A percentile compares a stretch with the other conserved stretches of the same genome.
Conservation (phyloP, 345 rosid species). For the Brassica cretica region DNA sequence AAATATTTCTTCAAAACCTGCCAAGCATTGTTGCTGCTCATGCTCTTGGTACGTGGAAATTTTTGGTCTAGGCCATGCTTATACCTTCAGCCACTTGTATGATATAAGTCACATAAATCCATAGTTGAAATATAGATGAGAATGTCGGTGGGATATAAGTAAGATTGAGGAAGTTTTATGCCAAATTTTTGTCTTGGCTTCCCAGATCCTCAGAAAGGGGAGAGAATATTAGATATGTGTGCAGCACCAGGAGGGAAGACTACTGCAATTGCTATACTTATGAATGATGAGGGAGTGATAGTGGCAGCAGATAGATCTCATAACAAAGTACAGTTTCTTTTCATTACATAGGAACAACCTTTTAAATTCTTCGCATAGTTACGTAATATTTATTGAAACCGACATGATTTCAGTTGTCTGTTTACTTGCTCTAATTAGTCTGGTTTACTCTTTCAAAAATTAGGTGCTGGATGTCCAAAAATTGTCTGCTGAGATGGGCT, state of each 20-base stretch:
- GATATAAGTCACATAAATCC: background rate
- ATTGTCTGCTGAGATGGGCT: slow-evolving; percentile 82
- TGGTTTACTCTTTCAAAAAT: slow-evolving; percentile 5
- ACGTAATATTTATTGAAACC: background rate
- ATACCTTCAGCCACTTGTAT: slow-evolving; percentile 7
- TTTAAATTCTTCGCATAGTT: background rate
- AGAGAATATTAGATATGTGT: slow-evolving; percentile 92
- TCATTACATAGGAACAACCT: slow-evolving; percentile 1
- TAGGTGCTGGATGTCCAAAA: slow-evolving; percentile 79
- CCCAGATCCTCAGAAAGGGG: slow-evolving; percentile 94
- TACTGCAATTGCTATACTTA: slow-evolving; percentile 84
- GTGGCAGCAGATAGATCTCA: slow-evolving; percentile 94
- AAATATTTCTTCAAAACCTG: slow-evolving; percentile 94
- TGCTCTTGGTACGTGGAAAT: slow-evolving; percentile 63
- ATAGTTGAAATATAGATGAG: background rate
- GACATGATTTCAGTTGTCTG: background rate
- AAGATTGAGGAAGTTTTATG: background rate
- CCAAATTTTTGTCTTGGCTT: slow-evolving; percentile 22
- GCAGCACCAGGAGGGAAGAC: slow-evolving; percentile 99
- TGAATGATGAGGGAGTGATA: slow-evolving; percentile 92
- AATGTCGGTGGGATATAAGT: too few species aligned
- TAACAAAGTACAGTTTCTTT: slow-evolving; percentile 64
- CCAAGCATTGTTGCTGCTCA: slow-evolving; percentile 91
- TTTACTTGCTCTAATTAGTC: slow-evolving; percentile 13
- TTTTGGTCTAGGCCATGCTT: background rate